Base-by-base conservation (phyloP, 495 filamentous ascomycete species). In the Schizothecium vesticola region DNA sequence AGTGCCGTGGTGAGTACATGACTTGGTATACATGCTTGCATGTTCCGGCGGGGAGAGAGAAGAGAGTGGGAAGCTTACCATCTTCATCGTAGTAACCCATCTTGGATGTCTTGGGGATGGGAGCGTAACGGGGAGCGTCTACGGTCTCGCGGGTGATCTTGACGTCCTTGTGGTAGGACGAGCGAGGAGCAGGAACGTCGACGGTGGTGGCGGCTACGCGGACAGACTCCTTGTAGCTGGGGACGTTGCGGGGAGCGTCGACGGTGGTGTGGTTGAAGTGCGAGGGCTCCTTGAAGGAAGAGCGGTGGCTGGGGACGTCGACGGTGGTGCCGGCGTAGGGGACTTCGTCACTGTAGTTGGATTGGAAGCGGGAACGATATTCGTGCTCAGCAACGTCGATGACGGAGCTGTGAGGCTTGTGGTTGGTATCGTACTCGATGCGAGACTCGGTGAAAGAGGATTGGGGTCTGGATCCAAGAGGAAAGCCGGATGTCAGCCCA, bases 61-160 rank as follows among this genome's bases (percentile, higher is more conserved):
- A 56, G 29, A 23, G 24, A 25, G 8, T 6, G 36, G 24, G 21
- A 63, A 61, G 67, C 84, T 80, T 77, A 87, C 84, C 83, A 72
- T 94, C 90, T 83, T 96, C 92, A 91, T 97, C 93, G 92, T 96
- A 97, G 88, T 97, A 97, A 86, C 92, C 94, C 94, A 97, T 97
- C 80, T 92, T 91, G 82, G 83, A 82, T 83, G 85, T 83, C 19
- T 31, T 33, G 29, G 78, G 71, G 64, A 64, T 67, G 68, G 71
- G 70, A 31, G 61, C 61, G 70, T 75, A 73, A 63, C 75, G 80
- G 73, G 79, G 74, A 78, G 76, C 74, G 69, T 83, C 81, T 31
- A 79, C 70, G 69, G 79, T 83, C 66, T 83, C 81, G 65, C 76
- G 72, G 67, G 69, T 67, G 67, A 78, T 66, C 72, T 74, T 73